Evolutionary conservation across 805 yeast genomes (phyloP), one percentile per base, ranked within the genome.

Genomic region (Jamesozyma hellenica): DNA sequence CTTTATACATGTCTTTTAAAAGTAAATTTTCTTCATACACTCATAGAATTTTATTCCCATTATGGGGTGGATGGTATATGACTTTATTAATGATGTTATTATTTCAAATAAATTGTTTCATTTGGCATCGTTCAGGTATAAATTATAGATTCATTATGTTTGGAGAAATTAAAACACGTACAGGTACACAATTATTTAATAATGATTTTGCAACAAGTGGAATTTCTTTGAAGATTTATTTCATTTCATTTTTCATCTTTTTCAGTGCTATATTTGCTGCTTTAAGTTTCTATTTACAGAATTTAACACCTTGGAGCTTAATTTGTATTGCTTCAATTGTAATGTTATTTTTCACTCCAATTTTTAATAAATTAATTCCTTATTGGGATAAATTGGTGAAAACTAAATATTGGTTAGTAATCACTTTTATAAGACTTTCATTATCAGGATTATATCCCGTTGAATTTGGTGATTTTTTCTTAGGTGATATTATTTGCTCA

Each of bases 401-500:
- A n/a, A 71, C 94, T 9, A 70, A 96, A 48, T 69, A 69, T 42
- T 92, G 96, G 96, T 51, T 90, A 2, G 65, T 80, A 15, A 62
- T 78, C 12, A 78, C 94, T 0, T 41, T 79, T 1, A 74, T 88
- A 70, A 69, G 98, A 52, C 64, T 92, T 36, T 26, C 80, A 0
- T 66, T 83, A 9, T 82, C 95, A 1, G 97, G 97, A 0, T 67
- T 87, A 32, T 92, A 81, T 53, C 96, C 97, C 0, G 96, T 92
- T 39, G 97, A 90, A 62, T 92, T 92, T 56, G 71, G 88, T 41
- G 98, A 92, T 61, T 90, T 92, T 67, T 86, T 85, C 57, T 46
- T 90, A 35, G 98, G 97, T 16, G 98, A 92, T 60, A 79, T 92
- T 25, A 66, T 90, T 38, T 83, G 94, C 60, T 82, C 95, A 23